A percentile compares a stretch with the other conserved stretches of the same genome.
These are phyloP conservation scores for Tritrichomonas foetus DNA, from an alignment of 208 protist species.

Conservation along the genomic window DNA sequence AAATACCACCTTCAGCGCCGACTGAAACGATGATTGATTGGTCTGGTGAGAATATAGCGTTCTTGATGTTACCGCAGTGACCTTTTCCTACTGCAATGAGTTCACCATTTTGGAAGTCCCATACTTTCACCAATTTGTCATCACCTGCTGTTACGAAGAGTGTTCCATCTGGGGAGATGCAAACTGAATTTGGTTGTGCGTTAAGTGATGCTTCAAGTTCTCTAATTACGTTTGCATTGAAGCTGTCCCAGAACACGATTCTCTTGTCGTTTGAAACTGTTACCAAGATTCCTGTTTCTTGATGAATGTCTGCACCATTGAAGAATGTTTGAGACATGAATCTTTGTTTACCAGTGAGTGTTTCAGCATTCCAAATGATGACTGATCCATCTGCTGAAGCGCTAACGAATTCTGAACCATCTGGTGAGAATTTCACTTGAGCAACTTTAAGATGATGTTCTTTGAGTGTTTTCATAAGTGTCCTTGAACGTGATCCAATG, in stretches of 20 bases:
- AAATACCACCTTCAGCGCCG: conserved; percentile 78
- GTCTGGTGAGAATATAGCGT: conserved; percentile 75
- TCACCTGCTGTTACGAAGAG: conserved; percentile 78
- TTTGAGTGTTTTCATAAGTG: conserved; percentile 77
- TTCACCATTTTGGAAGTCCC: conserved; percentile 76
- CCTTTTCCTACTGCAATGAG: conserved; percentile 65
- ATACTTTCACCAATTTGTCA: conserved; percentile 84
- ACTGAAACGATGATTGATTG: conserved; percentile 76
- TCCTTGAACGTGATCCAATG: conserved; percentile 56
- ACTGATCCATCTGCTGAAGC: conserved; percentile 80
- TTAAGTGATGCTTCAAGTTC: conserved; percentile 75
- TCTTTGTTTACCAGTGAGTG: background rate
- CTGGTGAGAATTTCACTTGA: conserved; percentile 64
- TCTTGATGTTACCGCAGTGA: conserved; percentile 79
- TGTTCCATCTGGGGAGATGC: conserved; percentile 70
- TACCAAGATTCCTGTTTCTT: conserved; percentile 6
- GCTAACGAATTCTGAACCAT: conserved; percentile 75
- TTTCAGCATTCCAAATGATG: conserved; percentile 75
- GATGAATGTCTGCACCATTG: conserved; percentile 10
- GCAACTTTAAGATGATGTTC: conserved; percentile 84
- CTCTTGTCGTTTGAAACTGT: conserved; percentile 35
- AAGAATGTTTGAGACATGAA: conserved; percentile 18
- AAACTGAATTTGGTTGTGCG: conserved; percentile 76
- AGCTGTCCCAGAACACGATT: conserved; percentile 80
- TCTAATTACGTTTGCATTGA: conserved; percentile 79